These are phyloP conservation scores for Bipolaris oryzae DNA, from an alignment of 2,329 filamentous ascomycete species.

Conservation along the genomic window DNA sequence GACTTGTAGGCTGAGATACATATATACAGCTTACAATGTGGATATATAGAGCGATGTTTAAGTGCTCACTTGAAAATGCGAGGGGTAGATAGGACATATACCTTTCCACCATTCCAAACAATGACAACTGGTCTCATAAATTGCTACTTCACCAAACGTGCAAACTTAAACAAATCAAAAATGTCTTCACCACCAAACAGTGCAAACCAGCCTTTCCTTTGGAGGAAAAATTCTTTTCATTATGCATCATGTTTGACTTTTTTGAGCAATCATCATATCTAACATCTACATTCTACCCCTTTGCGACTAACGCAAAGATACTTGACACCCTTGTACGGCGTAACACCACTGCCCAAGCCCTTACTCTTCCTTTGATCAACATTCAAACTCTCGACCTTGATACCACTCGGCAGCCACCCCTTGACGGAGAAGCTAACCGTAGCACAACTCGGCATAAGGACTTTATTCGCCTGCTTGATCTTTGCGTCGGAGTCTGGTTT, in stretches of 20 bases:
- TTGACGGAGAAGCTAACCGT: conserved; percentile 60
- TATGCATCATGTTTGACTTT: no score
- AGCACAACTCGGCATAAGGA: conserved; percentile 57
- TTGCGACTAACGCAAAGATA: conserved; percentile 77
- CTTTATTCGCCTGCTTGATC: conserved; percentile 62
- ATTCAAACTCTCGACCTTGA: conserved; percentile 67
- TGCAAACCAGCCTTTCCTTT: no score
- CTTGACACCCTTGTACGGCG: conserved; percentile 98
- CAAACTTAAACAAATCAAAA: no score
- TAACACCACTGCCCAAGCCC: conserved; percentile 84
- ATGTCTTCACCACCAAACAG: no score
- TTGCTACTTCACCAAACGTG: no score
- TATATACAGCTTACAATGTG: not conserved
- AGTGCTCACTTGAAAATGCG: not conserved
- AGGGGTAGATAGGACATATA: no score
- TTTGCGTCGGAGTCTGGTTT: conserved; percentile 54
- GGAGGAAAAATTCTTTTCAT: not conserved
- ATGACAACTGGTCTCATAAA: no score
- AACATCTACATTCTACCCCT: conserved; percentile 56
- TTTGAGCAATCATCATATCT: not conserved
- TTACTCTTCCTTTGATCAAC: conserved; percentile 78
- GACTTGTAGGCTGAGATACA: not conserved
- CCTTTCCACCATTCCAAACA: no score
- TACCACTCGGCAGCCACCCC: conserved; percentile 68
- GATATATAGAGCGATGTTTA: not conserved